Evolutionary conservation across 73 alveolate species (phyloP).

Genomic region (Uronychia setigera): DNA sequence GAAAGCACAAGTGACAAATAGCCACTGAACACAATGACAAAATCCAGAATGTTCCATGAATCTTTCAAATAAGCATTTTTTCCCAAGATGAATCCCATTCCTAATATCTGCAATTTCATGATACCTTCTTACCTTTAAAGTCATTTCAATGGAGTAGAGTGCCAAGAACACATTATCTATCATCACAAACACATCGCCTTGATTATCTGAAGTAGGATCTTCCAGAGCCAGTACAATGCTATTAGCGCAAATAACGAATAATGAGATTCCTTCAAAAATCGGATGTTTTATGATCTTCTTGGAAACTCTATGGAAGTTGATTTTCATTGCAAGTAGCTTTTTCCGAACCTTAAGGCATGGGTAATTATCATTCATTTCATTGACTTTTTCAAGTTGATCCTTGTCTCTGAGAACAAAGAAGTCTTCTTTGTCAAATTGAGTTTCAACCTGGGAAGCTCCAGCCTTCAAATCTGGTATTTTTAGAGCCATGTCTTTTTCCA

Average conservation of each 20-base stretch:
- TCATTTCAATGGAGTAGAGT: constrained; percentile 51
- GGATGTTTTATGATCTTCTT: constrained; percentile 17
- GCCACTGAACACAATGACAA: constrained; percentile 67
- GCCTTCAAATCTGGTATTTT: no score
- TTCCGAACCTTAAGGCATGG: constrained; percentile 33
- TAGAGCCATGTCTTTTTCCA: no score
- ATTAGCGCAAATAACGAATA: constrained; percentile 24
- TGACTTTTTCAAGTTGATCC: no score
- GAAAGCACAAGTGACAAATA: constrained; percentile 46
- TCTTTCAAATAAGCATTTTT: constrained; percentile 71
- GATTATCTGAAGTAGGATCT: constrained; percentile 31
- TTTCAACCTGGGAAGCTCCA: no score
- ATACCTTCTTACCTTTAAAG: constrained; percentile 33
- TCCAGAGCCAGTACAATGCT: constrained; percentile 23
- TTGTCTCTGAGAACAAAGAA: no score
- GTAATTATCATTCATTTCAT: constrained; percentile 47
- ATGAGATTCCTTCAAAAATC: constrained; percentile 27
- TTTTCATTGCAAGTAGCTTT: neutral
- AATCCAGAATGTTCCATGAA: constrained; percentile 79
- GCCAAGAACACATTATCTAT: constrained; percentile 17
- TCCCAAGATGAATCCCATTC: constrained; percentile 19
- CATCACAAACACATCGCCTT: constrained; percentile 4
- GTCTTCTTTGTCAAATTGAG: no score
- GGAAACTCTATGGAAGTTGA: constrained; percentile 18
- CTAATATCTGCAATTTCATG: no score